These are phyloP conservation scores for Diplodia corticola DNA, from an alignment of 2,329 filamentous ascomycete species.

Conservation along the genomic window DNA sequence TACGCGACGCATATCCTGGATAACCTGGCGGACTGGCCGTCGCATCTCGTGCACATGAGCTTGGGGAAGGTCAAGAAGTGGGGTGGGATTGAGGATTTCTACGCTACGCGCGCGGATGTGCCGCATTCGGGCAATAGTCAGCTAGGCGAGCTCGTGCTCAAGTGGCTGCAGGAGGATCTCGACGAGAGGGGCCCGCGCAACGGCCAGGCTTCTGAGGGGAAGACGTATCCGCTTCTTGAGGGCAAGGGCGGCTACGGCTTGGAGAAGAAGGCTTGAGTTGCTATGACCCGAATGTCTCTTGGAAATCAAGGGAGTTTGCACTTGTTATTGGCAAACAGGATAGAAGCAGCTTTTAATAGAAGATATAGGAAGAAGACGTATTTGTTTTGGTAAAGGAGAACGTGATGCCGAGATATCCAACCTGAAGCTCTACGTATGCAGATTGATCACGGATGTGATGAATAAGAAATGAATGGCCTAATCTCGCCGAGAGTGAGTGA, in stretches of 20 bases:
- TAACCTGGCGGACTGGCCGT: conserved; percentile 92
- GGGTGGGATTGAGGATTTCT: conserved; percentile 71
- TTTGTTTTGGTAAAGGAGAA: too few species aligned
- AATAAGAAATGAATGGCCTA: too few species aligned
- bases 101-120: conserved; percentile 48
- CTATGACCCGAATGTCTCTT: neutral
- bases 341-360: too few species aligned
- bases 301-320: too few species aligned
- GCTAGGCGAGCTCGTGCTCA: conserved; percentile 82
- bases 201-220: conserved; percentile 60
- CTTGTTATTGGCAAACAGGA: too few species aligned
- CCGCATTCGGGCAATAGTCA: conserved; percentile 69
- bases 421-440: too few species aligned
- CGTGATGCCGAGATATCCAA: too few species aligned
- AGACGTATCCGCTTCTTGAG: conserved; percentile 60
- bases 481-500: too few species aligned
- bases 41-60: conserved; percentile 94
- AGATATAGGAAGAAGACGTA: too few species aligned
- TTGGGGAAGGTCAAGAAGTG: conserved; percentile 84
- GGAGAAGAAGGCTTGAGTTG: conserved; percentile 14
- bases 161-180: conserved; percentile 83
- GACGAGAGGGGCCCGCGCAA: conserved; percentile 75
- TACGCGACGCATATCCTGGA: conserved; percentile 98
- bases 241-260: conserved; percentile 65
- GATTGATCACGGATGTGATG: too few species aligned